Evolutionary conservation across 2,329 filamentous ascomycete species (phyloP).

Genomic region (Trichophyton equinum): DNA sequence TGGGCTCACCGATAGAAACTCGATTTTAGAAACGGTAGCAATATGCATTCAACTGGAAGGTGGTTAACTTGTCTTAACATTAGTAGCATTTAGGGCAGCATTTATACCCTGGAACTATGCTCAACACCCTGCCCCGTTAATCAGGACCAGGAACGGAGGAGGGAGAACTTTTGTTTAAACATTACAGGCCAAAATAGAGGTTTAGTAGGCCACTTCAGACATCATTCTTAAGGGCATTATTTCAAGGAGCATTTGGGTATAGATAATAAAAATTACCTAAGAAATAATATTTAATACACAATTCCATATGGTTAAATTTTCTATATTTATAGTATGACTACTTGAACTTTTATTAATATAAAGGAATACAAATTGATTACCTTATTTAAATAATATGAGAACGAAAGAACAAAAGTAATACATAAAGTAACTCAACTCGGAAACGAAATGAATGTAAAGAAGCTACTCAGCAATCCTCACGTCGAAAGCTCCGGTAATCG

Average conservation of each 20-base stretch:
- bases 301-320: too few relatives aligned
- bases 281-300: too few relatives aligned
- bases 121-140: not conserved
- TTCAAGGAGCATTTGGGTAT: too few relatives aligned
- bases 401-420: too few relatives aligned
- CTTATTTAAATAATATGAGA: too few relatives aligned
- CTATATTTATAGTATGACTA: too few relatives aligned
- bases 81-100: not conserved
- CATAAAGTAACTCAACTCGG: too few relatives aligned
- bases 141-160: not conserved
- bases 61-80: not conserved
- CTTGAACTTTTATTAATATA: too few relatives aligned
- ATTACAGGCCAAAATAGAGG: not conserved
- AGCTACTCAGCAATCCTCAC: not conserved
- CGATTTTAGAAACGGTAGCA: not conserved
- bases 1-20: conserved; percentile 44
- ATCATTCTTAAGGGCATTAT: too few relatives aligned
- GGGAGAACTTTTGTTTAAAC: not conserved
- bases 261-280: too few relatives aligned
- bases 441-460: too few relatives aligned
- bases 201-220: not conserved
- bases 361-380: too few relatives aligned
- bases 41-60: not conserved
- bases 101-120: not conserved
- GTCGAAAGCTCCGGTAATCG: not conserved